A percentile compares a stretch with the other conserved stretches of the same genome.
Conservation (phyloP, 2,329 filamentous ascomycete genomes). For the Blastomyces parvus region DNA sequence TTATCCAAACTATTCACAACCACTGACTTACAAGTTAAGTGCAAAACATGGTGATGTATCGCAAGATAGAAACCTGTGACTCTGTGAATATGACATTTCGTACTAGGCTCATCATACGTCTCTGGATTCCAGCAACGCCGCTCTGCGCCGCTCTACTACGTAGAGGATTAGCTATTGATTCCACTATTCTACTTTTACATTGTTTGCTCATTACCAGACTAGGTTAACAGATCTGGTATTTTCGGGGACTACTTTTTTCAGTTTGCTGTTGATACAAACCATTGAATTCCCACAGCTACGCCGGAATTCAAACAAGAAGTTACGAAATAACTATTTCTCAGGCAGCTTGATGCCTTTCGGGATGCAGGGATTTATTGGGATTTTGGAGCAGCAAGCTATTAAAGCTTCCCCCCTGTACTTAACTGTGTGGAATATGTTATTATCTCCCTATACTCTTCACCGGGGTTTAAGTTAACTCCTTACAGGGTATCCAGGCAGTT, state of each 20-base stretch:
- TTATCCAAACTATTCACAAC: not conserved
- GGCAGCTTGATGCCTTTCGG: not conserved
- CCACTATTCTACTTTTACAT: not conserved
- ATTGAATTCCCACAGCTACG: not conserved
- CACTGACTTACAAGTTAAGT: not conserved
- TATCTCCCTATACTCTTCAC: not conserved
- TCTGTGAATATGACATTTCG: not conserved
- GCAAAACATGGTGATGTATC: not conserved
- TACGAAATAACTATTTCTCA: not conserved
- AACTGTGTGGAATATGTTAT: not conserved
- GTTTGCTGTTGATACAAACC: not conserved
- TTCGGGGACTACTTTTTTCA: not conserved
- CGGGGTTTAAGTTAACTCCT: too few relatives aligned
- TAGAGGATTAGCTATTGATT: not conserved
- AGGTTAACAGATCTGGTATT: not conserved
- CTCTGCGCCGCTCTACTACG: not conserved
- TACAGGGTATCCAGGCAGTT: not conserved
- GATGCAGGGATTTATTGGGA: not conserved
- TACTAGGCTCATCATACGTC: not conserved
- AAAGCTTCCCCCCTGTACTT: not conserved
- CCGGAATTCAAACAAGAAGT: not conserved
- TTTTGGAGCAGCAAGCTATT: not conserved
- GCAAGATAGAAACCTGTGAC: not conserved
- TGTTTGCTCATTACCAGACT: not conserved
- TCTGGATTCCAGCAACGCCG: not conserved